Conservation (phyloP, 1,284 basidiomycete species). For the Trichosporon faecale region DNA sequence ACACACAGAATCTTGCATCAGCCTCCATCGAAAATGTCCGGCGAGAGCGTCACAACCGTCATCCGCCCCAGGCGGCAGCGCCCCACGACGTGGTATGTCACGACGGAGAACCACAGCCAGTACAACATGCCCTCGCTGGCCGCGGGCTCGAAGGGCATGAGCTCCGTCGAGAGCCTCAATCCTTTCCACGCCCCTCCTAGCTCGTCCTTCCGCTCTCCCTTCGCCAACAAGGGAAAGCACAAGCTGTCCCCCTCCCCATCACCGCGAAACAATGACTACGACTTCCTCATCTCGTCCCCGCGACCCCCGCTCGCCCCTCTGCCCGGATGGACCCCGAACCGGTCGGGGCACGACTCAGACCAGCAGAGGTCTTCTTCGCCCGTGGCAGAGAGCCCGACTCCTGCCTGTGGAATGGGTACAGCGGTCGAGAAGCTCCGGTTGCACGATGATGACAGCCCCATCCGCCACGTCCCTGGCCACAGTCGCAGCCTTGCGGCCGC, state of each 20-base stretch:
- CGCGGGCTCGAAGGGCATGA: neutral
- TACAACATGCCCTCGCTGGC: conserved; percentile 4
- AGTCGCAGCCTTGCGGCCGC: conserved; percentile 36
- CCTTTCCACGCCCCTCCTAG: conserved; percentile 19
- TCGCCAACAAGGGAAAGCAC: conserved; percentile 36
- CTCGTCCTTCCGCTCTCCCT: conserved; percentile 18
- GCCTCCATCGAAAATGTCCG: neutral
- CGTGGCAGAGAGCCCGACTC: conserved; percentile 41
- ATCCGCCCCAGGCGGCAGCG: neutral
- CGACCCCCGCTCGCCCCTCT: conserved; percentile 20
- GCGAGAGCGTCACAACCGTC: conserved; percentile 2
- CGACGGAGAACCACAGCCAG: conserved; percentile 5
- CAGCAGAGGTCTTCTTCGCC: conserved; percentile 33
- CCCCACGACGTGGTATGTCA: conserved; percentile 10
- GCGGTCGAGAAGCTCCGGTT: conserved; percentile 43
- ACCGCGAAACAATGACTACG: conserved; percentile 40
- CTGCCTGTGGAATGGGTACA: conserved; percentile 41
- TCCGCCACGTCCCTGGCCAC: conserved; percentile 44
- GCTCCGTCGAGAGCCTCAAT: conserved; percentile 9
- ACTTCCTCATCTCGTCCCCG: conserved; percentile 50
- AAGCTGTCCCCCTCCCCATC: conserved; percentile 46
- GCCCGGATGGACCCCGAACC: conserved; percentile 14
- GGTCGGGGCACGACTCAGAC: neutral
- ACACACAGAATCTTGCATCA: neutral
- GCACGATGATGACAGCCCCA: conserved; percentile 44